Evolutionary conservation across 179 eudicot species (phyloP), one percentile per base, ranked within the genome.

Genomic region (Amaranthus tricolor): DNA sequence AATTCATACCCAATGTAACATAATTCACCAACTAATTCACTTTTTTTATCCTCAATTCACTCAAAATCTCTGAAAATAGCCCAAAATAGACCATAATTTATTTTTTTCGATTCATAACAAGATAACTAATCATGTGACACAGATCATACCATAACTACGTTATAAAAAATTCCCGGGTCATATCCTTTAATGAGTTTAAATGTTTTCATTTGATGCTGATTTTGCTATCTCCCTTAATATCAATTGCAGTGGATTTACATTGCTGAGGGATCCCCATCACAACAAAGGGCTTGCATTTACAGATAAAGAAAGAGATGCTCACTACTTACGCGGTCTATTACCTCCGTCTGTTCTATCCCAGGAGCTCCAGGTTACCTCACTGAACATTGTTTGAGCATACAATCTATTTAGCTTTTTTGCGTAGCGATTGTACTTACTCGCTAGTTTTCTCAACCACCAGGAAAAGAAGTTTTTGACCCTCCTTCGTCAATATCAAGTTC

Each of bases 241-340:
- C 47, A 75, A 47, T 56, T 77, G 71, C 81, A 95, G 99, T 80
- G 99, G 99, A 7, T 86, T 87, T 82, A 67, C 84, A 67, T 82
- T 95, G 89, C 74, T 95, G 91, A 93, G 99, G 83, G 88, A 95
- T 74, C 97, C 97, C 19, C 93, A 63, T 71, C 88, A 89, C 84
- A 92, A 92, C 92, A 95, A 94, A 80, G 97, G 99, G 45, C 97
- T 95, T 77, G 91, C 92, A 10, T 95, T 86, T 71, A 72, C 84
- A 2, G 86, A 86, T 50, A 81, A 79, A 61, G 88, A 86, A 51
- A 74, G 88, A 66, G 85, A 83, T 68, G 86, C 84, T 53, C 86
- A 86, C 76, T 86, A 77, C 76, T 70, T 86, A 74, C 79, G 85
- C 54, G 88, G 88, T 66, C 72, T 86, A n/a, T 71, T 86, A 24